These are phyloP conservation scores for Fusarium newnesense DNA, from an alignment of 2,329 filamentous ascomycete species.

Conservation along the genomic window DNA sequence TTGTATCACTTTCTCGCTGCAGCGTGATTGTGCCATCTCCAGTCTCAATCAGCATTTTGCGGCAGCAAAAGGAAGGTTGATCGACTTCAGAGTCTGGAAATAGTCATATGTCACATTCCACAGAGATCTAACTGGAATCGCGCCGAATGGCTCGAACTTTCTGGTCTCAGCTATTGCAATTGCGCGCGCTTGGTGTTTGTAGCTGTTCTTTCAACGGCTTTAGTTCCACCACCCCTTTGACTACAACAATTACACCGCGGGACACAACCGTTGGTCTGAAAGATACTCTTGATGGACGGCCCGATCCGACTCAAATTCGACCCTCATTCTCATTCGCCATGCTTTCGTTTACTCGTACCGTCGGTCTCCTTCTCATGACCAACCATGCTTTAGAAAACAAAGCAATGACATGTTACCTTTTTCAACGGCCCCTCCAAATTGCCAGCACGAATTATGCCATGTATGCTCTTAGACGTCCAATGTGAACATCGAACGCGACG, in stretches of 20 bases:
- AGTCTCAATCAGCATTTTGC: conserved; percentile 20
- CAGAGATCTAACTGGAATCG: conserved; percentile 57
- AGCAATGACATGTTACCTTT: conserved; percentile 28
- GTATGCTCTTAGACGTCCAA: conserved; percentile 9
- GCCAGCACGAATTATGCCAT: conserved; percentile 12
- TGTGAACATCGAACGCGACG: conserved; percentile 17
- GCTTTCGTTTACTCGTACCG: conserved; percentile 36
- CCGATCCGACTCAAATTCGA: conserved; percentile 43
- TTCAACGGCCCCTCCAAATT: background rate
- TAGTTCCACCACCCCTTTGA: conserved; percentile 40
- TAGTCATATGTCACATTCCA: conserved; percentile 59
- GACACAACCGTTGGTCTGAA: conserved; percentile 27
- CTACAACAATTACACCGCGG: conserved; percentile 34
- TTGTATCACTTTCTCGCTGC: conserved; percentile 33
- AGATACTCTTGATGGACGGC: conserved; percentile 40
- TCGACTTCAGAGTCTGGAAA: conserved; percentile 49
- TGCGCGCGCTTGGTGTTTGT: conserved; percentile 29
- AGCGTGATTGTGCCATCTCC: conserved; percentile 24
- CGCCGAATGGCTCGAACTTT: conserved; percentile 32
- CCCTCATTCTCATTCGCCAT: conserved; percentile 33
- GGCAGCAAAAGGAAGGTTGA: conserved; percentile 21
- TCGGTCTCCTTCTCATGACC: conserved; percentile 15
- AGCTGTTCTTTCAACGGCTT: conserved; percentile 32
- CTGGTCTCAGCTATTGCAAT: conserved; percentile 24
- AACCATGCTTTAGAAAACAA: conserved; percentile 16